Evolutionary conservation across 1,284 basidiomycete species (phyloP), one percentile per base, ranked within the genome.

Genomic region (Exobasidium cylindrosporum): DNA sequence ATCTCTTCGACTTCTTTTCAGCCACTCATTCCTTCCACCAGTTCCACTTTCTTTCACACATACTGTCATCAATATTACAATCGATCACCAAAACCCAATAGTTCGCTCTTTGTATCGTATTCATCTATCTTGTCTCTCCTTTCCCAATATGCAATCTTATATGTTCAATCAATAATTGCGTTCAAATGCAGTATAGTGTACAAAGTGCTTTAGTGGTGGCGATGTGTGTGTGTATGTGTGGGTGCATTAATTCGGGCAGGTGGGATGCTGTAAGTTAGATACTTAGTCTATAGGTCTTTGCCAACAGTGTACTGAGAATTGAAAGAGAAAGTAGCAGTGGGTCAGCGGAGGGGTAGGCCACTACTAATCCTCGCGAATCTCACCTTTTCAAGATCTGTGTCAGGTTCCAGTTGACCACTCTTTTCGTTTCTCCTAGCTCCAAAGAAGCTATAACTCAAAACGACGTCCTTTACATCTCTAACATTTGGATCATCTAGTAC

Each of bases 361-460:
- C 35, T 17, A 10, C 7, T 40, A 17, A 40, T 40, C 35, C 35
- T 40, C 35, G 10, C 35, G 7, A 10, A 7, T 40, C 35, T 40
- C 35, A 40, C 35, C 35, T 65, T 60, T n/a, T 66, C 69, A 26
- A 78, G 61, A 54, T 78, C 76, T 17, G 76, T 78, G 58, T 77
- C 74, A 4, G 74, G 74, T 57, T 79, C 77, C 1, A 79, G 57
- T 55, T 79, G 76, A 31, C 77, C 77, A 23, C 67, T 79, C 49
- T 67, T 72, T 17, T 74, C 63, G 56, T 79, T 79, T 23, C 77
- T 68, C 84, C 70, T 89, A 2, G 77, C 77, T 26, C 63, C 91
- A 86, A 98, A 99, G 83, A 99, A 98, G 0, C 96, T 98, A 81
- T 98, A 99, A 50, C 89, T 93, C 58, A 98, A 81, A 0, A 98